Evolutionary conservation across 116 monocot species (phyloP).

Genomic region (Papilionanthe hybrid): DNA sequence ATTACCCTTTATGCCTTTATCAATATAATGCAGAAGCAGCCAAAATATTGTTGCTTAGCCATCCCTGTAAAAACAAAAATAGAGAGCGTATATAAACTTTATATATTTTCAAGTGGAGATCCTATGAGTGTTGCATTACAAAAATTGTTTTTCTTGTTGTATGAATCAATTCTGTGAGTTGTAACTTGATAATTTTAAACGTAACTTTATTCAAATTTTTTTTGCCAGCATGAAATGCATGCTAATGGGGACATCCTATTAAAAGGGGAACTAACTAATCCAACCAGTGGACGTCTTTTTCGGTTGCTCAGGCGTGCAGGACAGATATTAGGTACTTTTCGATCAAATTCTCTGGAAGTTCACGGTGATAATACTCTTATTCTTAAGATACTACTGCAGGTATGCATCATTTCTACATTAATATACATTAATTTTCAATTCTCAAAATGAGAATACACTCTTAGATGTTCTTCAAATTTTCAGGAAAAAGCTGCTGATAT

Average conservation of each 20-base stretch:
- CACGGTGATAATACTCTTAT: constrained; percentile 42
- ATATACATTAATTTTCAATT: background rate
- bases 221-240: constrained; percentile 79
- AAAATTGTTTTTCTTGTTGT: background rate
- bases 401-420: constrained; percentile 9
- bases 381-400: constrained; percentile 60
- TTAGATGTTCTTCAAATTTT: background rate
- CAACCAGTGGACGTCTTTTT: constrained; percentile 49
- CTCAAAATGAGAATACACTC: background rate
- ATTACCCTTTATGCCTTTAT: no score
- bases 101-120: background rate
- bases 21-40: no score
- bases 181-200: background rate
- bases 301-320: constrained; percentile 47
- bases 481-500: constrained; percentile 63
- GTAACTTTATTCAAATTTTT: background rate
- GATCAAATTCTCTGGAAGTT: constrained; percentile 22
- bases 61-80: no score
- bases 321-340: constrained; percentile 29
- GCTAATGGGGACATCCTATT: constrained; percentile 57
- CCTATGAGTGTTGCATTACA: background rate
- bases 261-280: constrained; percentile 60
- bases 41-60: no score
- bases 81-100: background rate
- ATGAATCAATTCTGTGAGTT: background rate